Percentiles rank a stretch among this genome's conserved stretches.
phyloP scores from a whole-genome alignment of 2,329 filamentous ascomycete genomes.

The Neofusicoccum ribis region DNA sequence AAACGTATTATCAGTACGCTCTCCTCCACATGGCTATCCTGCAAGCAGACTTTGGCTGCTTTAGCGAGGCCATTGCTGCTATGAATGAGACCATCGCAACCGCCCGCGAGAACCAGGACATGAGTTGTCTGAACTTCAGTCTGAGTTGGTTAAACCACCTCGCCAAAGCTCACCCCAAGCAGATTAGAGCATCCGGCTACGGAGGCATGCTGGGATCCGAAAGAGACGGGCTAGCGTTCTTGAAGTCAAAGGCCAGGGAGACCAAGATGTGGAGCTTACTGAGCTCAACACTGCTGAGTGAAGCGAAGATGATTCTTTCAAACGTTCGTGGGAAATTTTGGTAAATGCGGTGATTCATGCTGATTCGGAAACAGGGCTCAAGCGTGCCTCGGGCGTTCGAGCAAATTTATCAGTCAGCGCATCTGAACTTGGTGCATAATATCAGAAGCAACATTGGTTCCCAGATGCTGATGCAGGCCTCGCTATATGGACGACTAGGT shows the following conservation, averaged over 20 bases:
- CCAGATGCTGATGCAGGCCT: conserved; percentile 70
- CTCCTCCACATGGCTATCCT: conserved; percentile 89
- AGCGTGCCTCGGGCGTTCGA: conserved; percentile 66
- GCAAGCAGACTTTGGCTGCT: conserved; percentile 92
- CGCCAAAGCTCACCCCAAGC: conserved; percentile 76
- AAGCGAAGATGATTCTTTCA: conserved; percentile 76
- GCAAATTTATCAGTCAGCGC: conserved; percentile 76
- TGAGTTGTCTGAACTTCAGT: conserved; percentile 89
- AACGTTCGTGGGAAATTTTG: conserved; percentile 60
- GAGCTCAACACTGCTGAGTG: conserved; percentile 79
- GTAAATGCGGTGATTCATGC: neutral
- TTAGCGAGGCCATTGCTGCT: conserved; percentile 83
- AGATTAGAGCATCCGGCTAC: conserved; percentile 69
- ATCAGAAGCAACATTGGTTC: conserved; percentile 72
- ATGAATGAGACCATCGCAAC: conserved; percentile 95
- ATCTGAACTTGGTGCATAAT: conserved; percentile 76
- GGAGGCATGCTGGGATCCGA: conserved; percentile 75
- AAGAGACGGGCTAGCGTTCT: conserved; percentile 77
- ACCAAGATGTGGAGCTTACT: conserved; percentile 82
- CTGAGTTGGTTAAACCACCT: conserved; percentile 97
- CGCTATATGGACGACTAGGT: conserved; percentile 76
- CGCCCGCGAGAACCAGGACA: conserved; percentile 91
- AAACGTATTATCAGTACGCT: conserved; percentile 90
- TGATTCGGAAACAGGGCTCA: conserved; percentile 49
- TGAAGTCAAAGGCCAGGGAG: conserved; percentile 84